Base-by-base conservation (phyloP, 805 yeast species). In the Blastobotrys mokoenaii region DNA sequence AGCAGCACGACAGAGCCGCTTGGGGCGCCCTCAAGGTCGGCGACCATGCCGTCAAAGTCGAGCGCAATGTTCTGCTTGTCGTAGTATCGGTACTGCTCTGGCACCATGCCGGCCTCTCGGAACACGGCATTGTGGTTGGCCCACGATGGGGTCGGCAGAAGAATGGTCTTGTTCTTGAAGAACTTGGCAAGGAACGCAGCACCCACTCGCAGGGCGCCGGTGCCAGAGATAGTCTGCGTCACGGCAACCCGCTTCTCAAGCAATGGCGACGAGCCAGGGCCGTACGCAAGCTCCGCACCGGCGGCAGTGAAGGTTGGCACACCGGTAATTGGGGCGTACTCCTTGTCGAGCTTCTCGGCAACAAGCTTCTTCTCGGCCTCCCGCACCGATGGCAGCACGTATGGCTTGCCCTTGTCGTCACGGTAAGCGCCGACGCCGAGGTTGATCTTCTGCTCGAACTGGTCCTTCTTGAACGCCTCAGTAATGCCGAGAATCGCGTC, bases 391-490 rank as follows among this genome's bases (percentile, higher is more conserved):
- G 94, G 89, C 55, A 89, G 73, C 46, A 90, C 82, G 77, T 85
- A 87, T 40, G 97, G 97, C 63, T 80, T 77, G 40, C 97, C 97
- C 8, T 66, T 55, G 62, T 82, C 79, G 64, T 88, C 95, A 63
- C 97, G 77, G 71, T 90, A 90, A n/a, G 97, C 90, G 44, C 97
- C 94, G 16, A 83, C 88, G 49, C 93, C 90, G 54, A 84, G 69
- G 54, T 74, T 73, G 55, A 74, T 65, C 60, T 77, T 68, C 40
- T 59, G 56, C 27, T 66, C 69, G 42, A 67, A 56, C 17, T 69
- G 34, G 64, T 89, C 97, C 48, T 70, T 70, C 60, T 74, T 75
- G 73, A 70, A 90, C 31, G 82, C 78, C 58, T 81, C 88, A 38
- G 86, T 76, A 55, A 87, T 74, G 32, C 96, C 72, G 38, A 68